Evolutionary conservation across 2,329 filamentous ascomycete genomes (phyloP).

Genomic region (Botrytis porri): DNA sequence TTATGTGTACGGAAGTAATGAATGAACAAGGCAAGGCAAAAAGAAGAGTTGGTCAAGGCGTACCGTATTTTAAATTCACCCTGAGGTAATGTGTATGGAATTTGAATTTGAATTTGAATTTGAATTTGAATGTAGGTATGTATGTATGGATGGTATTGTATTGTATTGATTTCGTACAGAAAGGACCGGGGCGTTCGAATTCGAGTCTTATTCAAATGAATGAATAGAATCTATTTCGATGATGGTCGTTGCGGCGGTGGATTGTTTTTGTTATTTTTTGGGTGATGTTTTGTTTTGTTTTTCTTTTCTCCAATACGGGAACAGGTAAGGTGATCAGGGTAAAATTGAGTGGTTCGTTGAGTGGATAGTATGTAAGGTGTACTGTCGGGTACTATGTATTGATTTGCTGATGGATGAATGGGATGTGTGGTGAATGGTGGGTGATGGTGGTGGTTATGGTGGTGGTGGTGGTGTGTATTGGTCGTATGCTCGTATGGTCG

Average conservation of each 20-base stretch:
- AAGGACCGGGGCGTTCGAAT: not conserved
- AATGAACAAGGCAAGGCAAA: not conserved
- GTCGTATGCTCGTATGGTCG: not conserved
- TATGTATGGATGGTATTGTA: not conserved
- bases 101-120: too few species aligned
- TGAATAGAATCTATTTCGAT: not conserved
- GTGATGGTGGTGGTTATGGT: not conserved
- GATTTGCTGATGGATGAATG: conserved; percentile 4
- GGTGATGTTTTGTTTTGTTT: not conserved
- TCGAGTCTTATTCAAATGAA: not conserved
- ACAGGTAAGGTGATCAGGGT: not conserved
- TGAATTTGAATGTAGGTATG: too few species aligned
- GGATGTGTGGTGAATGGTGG: not conserved
- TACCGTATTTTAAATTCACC: conserved; percentile 1
- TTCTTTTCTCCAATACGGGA: not conserved
- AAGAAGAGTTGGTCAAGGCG: conserved; percentile 20
- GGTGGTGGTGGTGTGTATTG: not conserved
- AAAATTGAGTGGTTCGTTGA: not conserved
- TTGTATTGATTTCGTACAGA: not conserved
- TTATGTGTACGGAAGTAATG: not conserved
- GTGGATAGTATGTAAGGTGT: not conserved
- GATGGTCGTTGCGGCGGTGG: conserved; percentile 18
- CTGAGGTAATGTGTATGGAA: too few species aligned
- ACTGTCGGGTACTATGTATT: not conserved
- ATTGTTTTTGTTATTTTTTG: not conserved